Conservation (phyloP, 345 rosid genomes). For the Hibiscus mutabilis region DNA sequence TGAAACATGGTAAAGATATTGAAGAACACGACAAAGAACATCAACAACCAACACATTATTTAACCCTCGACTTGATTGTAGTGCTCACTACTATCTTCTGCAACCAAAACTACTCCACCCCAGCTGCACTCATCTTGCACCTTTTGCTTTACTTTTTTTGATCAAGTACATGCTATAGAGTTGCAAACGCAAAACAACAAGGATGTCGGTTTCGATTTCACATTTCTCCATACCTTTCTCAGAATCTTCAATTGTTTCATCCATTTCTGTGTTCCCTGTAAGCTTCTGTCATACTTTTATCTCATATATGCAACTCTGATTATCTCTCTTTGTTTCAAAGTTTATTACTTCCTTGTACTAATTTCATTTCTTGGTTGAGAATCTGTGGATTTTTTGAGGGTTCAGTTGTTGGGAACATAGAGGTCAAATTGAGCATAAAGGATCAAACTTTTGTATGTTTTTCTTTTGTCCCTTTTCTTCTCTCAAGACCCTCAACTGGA, state of each 20-base stretch:
- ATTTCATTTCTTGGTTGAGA: neutral
- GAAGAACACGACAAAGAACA: neutral
- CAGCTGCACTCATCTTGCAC: neutral
- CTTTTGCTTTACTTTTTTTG: neutral
- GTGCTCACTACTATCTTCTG: constrained; percentile 4
- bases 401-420: neutral
- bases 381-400: neutral
- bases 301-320: neutral
- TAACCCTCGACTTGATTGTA: neutral
- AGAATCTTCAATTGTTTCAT: neutral
- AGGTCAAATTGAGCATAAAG: neutral
- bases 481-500: neutral
- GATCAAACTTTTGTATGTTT: neutral
- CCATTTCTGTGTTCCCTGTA: constrained; percentile 18
- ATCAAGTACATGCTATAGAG: neutral
- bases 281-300: neutral
- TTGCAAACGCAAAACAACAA: neutral
- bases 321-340: neutral
- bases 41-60: neutral
- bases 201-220: constrained; percentile 26
- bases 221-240: constrained; percentile 16
- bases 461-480: neutral
- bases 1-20: too few species aligned
- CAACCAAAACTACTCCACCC: neutral
- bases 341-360: neutral